Evolutionary conservation across 805 yeast species (phyloP).

Genomic region (Cyberlindnera samutprakarnensis): DNA sequence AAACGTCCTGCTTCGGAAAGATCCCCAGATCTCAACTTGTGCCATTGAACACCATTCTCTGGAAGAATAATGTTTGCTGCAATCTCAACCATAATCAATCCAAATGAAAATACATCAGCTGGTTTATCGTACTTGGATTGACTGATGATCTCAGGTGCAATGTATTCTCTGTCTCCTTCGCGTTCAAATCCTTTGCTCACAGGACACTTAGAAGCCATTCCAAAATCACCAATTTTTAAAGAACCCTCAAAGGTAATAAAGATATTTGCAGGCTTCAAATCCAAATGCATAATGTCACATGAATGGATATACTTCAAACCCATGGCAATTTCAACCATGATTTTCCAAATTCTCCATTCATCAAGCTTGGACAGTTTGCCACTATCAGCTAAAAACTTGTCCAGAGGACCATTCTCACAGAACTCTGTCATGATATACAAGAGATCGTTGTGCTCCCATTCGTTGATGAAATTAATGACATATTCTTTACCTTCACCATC

Average conservation of each 20-base stretch:
- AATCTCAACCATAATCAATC: slow-evolving; percentile 86
- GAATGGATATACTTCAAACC: slow-evolving; percentile 80
- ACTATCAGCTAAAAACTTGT: slow-evolving; percentile 68
- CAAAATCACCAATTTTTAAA: slow-evolving; percentile 93
- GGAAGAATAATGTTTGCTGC: slow-evolving; percentile 95
- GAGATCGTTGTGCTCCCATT: slow-evolving; percentile 74
- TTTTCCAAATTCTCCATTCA: slow-evolving; percentile 98
- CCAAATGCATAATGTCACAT: slow-evolving; percentile 74
- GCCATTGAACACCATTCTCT: slow-evolving; percentile 96
- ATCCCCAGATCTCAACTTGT: slow-evolving; percentile 90
- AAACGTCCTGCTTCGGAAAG: slow-evolving; percentile 89
- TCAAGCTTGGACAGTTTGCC: slow-evolving; percentile 74
- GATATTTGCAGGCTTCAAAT: slow-evolving; percentile 91
- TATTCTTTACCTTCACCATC: slow-evolving; percentile 65
- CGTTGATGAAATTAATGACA: slow-evolving; percentile 70
- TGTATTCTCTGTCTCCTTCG: slow-evolving; percentile 96
- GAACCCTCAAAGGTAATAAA: slow-evolving; percentile 92
- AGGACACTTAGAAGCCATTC: slow-evolving; percentile 82
- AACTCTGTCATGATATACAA: slow-evolving; percentile 90
- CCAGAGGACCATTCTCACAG: slow-evolving; percentile 91
- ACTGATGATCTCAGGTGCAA: slow-evolving; percentile 92
- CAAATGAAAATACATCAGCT: slow-evolving; percentile 93
- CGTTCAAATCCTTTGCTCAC: slow-evolving; percentile 64
- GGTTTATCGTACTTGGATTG: slow-evolving; percentile 78
- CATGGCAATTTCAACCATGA: slow-evolving; percentile 70